These are phyloP conservation scores for Earliella scabrosa DNA, from an alignment of 1,284 basidiomycete genomes.

Conservation along the genomic window DNA sequence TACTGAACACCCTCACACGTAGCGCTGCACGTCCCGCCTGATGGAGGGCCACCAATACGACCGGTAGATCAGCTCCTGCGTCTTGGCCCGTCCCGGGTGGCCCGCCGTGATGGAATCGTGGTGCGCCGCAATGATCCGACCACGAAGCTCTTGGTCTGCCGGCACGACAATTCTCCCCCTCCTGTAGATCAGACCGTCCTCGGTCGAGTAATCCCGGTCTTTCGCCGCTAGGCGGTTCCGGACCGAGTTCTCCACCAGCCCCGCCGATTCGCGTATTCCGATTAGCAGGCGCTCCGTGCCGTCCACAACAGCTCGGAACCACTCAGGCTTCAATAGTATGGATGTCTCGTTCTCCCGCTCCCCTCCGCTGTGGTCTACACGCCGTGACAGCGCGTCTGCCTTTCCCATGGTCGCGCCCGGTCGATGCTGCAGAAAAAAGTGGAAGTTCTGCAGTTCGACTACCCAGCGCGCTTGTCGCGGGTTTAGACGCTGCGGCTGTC, in stretches of 20 bases:
- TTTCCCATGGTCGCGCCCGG: slow-evolving; percentile 39
- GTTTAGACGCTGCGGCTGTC: slow-evolving; percentile 39
- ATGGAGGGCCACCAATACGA: slow-evolving; percentile 44
- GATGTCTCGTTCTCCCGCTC: slow-evolving; percentile 36
- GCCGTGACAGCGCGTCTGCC: slow-evolving; percentile 44
- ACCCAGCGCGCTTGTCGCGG: slow-evolving; percentile 46
- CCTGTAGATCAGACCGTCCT: slow-evolving; percentile 15
- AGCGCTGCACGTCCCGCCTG: slow-evolving; percentile 30
- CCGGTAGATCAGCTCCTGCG: slow-evolving; percentile 5
- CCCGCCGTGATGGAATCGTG: slow-evolving; percentile 5
- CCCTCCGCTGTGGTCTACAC: slow-evolving; percentile 38
- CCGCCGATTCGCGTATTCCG: too few species aligned
- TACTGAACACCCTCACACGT: slow-evolving; percentile 41
- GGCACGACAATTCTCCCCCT: slow-evolving; percentile 8
- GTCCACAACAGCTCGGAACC: background rate
- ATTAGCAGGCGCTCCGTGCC: background rate
- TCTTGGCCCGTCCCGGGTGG: slow-evolving; percentile 4
- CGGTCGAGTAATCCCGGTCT: background rate
- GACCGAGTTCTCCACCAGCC: background rate
- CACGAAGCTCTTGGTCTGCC: background rate
- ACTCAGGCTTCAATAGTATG: slow-evolving; percentile 28
- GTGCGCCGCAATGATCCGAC: slow-evolving; percentile 6
- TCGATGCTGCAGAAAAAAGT: slow-evolving; percentile 42
- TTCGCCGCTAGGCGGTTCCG: background rate
- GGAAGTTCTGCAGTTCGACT: slow-evolving; percentile 36